These are phyloP conservation scores for Bipolaris oryzae DNA, from an alignment of 2,329 filamentous ascomycete species.

Conservation along the genomic window DNA sequence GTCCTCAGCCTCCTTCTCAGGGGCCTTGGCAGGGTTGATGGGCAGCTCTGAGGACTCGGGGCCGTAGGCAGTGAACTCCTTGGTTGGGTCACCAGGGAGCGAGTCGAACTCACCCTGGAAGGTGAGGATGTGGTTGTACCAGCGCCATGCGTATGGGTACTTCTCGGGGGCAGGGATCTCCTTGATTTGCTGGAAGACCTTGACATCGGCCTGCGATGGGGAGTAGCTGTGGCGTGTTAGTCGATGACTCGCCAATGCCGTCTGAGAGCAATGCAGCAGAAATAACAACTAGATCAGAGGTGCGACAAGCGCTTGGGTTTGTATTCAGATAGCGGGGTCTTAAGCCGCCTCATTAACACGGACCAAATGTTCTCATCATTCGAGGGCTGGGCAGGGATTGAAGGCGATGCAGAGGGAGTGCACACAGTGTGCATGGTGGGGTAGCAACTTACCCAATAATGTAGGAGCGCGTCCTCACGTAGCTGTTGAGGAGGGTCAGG, in stretches of 20 bases:
- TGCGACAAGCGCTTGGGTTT: slow-evolving; percentile 76
- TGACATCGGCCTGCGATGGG: slow-evolving; percentile 94
- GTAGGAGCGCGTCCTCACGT: slow-evolving; percentile 78
- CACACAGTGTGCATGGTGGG: slow-evolving; percentile 30
- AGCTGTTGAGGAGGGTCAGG: slow-evolving; percentile 72
- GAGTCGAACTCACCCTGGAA: slow-evolving; percentile 92
- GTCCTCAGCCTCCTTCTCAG: slow-evolving; percentile 65
- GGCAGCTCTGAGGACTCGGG: slow-evolving; percentile 79
- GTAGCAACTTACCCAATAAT: slow-evolving; percentile 74
- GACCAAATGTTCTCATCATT: slow-evolving; percentile 91
- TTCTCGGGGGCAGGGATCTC: slow-evolving; percentile 77
- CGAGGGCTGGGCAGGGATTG: slow-evolving; percentile 41
- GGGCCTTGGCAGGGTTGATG: slow-evolving; percentile 84
- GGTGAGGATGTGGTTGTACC: slow-evolving; percentile 98
- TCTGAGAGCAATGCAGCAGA: slow-evolving; percentile 17
- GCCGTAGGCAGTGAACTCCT: slow-evolving; percentile 88
- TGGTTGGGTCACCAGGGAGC: slow-evolving; percentile 88
- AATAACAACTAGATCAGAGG: slow-evolving; percentile 61
- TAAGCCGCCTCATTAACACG: slow-evolving; percentile 95
- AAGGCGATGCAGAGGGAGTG: slow-evolving; percentile 25
- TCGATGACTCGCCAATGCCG: slow-evolving; percentile 22
- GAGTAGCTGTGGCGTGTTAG: slow-evolving; percentile 56
- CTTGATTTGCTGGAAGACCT: slow-evolving; percentile 88
- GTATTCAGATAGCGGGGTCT: slow-evolving; percentile 86
- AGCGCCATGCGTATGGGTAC: slow-evolving; percentile 92